These are phyloP conservation scores for Apodospora peruviana DNA, from an alignment of 495 filamentous ascomycete genomes.

Conservation along the genomic window DNA sequence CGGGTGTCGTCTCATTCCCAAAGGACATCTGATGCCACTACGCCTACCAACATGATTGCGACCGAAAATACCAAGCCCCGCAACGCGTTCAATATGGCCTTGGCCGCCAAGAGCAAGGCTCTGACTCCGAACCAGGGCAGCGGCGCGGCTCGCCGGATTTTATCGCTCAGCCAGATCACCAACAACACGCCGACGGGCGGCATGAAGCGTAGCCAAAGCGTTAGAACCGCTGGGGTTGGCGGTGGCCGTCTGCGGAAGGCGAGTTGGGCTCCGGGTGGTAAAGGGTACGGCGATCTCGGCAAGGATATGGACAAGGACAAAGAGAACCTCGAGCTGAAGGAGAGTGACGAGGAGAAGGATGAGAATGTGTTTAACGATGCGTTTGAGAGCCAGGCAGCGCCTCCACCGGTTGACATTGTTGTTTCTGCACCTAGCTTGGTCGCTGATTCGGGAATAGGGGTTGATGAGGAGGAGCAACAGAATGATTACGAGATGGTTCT, in stretches of 20 bases:
- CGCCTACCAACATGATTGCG: not conserved
- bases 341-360: conserved; percentile 39
- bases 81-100: conserved; percentile 39
- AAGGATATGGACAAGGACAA: conserved; percentile 34
- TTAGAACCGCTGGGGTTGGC: conserved; percentile 61
- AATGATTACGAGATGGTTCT: not conserved
- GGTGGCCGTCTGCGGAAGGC: conserved; percentile 56
- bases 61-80: conserved; percentile 24
- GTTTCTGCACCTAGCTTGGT: not conserved
- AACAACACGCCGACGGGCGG: conserved; percentile 62
- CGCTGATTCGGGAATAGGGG: no score
- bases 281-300: conserved; percentile 44
- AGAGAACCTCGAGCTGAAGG: conserved; percentile 41
- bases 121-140: conserved; percentile 38
- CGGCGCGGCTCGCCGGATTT: conserved; percentile 65
- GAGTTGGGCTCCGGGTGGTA: conserved; percentile 59
- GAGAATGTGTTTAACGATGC: conserved; percentile 12
- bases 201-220: conserved; percentile 55
- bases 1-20: conserved; percentile 40
- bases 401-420: conserved; percentile 15
- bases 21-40: conserved; percentile 1
- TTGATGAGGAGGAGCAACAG: not conserved
- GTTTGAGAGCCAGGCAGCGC: conserved; percentile 7
- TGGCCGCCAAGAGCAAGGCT: conserved; percentile 32
- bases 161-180: conserved; percentile 82